Percentiles rank a stretch among this genome's conserved stretches.
Evolutionary conservation across 805 yeast genomes (phyloP).

Genomic region (Yamadazyma paraphyllophila): DNA sequence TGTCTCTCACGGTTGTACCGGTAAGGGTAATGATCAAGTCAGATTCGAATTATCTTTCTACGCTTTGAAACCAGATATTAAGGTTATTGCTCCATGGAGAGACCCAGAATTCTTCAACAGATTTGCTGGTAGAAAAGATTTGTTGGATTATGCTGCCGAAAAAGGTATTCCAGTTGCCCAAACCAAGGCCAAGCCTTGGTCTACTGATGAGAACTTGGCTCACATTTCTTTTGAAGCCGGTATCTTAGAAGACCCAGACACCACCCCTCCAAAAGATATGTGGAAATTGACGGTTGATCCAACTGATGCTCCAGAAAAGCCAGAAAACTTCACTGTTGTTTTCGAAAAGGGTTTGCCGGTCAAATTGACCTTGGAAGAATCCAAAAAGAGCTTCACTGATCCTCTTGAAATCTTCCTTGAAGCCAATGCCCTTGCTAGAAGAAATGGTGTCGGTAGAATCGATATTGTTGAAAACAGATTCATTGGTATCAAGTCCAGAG

Average conservation of each 20-base stretch:
- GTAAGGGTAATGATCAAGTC: slow-evolving; percentile 99
- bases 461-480: slow-evolving; percentile 99
- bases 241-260: slow-evolving; percentile 96
- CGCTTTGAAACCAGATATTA: slow-evolving; percentile 96
- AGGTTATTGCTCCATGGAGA: slow-evolving; percentile 99
- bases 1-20: slow-evolving; percentile 98
- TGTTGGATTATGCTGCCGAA: slow-evolving; percentile 88
- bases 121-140: slow-evolving; percentile 97
- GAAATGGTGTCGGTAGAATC: slow-evolving; percentile 99
- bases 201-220: slow-evolving; percentile 98
- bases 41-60: slow-evolving; percentile 96
- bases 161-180: slow-evolving; percentile 94
- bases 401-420: slow-evolving; percentile 90
- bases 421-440: slow-evolving; percentile 94
- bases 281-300: slow-evolving; percentile 99
- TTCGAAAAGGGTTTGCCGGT: slow-evolving; percentile 87
- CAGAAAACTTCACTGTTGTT: slow-evolving; percentile 82
- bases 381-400: slow-evolving; percentile 63
- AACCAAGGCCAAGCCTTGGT: slow-evolving; percentile 99
- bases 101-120: slow-evolving; percentile 90
- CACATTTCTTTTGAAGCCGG: slow-evolving; percentile 99
- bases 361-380: slow-evolving; percentile 69
- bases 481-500: slow-evolving; percentile 98
- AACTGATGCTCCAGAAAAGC: slow-evolving; percentile 86
- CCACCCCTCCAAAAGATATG: slow-evolving; percentile 99